phyloP scores from a whole-genome alignment of 352 stramenopile species.

The Globisporangium heterothallicum region DNA sequence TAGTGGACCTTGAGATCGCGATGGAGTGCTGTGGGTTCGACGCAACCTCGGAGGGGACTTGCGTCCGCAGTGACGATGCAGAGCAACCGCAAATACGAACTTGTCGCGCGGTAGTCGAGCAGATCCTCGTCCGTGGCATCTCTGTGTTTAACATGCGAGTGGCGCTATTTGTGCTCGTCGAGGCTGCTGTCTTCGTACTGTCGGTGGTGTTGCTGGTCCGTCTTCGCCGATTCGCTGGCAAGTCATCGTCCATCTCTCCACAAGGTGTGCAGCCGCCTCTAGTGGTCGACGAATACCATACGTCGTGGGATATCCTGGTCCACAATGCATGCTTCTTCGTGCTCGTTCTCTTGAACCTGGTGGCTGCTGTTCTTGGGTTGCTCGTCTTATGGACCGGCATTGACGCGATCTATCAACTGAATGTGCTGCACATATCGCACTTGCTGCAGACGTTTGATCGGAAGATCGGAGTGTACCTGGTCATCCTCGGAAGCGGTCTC shows the following conservation, averaged over 20 bases:
- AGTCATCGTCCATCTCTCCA: not conserved
- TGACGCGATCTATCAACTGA: conserved; percentile 58
- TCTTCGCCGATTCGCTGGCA: conserved; percentile 20
- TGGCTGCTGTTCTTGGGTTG: conserved; percentile 20
- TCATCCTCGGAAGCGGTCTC: conserved; percentile 31
- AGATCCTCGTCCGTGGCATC: conserved; percentile 5
- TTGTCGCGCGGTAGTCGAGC: conserved; percentile 16
- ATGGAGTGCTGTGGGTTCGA: conserved; percentile 49
- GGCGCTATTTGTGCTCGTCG: conserved; percentile 13
- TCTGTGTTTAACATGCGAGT: conserved; percentile 14
- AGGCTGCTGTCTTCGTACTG: conserved; percentile 20
- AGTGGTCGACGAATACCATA: conserved; percentile 11
- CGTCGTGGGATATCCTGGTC: conserved; percentile 5
- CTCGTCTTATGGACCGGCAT: conserved; percentile 37
- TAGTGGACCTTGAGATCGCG: conserved; percentile 32
- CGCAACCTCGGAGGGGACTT: conserved; percentile 25
- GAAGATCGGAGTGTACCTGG: conserved; percentile 43
- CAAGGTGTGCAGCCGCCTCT: too few relatives aligned
- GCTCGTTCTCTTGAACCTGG: conserved; percentile 18
- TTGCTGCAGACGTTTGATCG: conserved; percentile 51
- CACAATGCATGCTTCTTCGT: conserved; percentile 5
- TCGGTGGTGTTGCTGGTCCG: conserved; percentile 13
- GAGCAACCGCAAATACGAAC: conserved; percentile 15
- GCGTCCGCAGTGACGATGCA: conserved; percentile 2
- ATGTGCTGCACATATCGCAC: conserved; percentile 61